These are phyloP conservation scores for Conoideocrella luteorostrata DNA, from an alignment of 2,329 filamentous ascomycete species.

Conservation along the genomic window DNA sequence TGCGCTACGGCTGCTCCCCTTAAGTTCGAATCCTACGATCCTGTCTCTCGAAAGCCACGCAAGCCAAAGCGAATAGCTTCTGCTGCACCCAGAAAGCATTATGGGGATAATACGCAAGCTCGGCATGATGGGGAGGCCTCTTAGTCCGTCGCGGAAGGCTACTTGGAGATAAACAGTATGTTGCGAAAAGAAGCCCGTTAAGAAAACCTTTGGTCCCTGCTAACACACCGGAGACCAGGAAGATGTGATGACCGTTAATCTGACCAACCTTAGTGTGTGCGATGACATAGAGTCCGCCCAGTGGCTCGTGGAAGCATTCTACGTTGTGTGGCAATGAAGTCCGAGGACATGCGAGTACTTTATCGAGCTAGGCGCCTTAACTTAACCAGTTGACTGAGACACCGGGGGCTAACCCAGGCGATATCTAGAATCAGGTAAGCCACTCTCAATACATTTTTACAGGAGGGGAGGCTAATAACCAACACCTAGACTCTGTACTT, in stretches of 20 bases:
- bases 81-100: background rate
- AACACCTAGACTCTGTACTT: background rate
- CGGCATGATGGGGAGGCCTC: background rate
- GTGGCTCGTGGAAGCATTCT: background rate
- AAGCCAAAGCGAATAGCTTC: slow-evolving; percentile 1
- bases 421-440: slow-evolving; percentile 1
- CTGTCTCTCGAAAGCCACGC: background rate
- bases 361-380: background rate
- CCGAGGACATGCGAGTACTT: background rate
- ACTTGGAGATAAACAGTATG: slow-evolving; percentile 2
- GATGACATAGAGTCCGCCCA: background rate
- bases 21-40: slow-evolving; percentile 1
- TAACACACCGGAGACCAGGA: slow-evolving; percentile 1
- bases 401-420: background rate
- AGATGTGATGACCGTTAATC: background rate
- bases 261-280: background rate
- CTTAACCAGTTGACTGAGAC: background rate
- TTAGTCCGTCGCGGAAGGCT: slow-evolving; percentile 1
- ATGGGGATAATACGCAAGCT: background rate
- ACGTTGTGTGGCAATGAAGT: background rate
- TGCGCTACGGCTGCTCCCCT: background rate
- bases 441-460: background rate
- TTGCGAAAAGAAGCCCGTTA: background rate
- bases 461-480: background rate
- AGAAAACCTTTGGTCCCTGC: slow-evolving; percentile 1